Evolutionary conservation across 805 yeast species (phyloP).

Genomic region (Cyberlindnera mrakii): DNA sequence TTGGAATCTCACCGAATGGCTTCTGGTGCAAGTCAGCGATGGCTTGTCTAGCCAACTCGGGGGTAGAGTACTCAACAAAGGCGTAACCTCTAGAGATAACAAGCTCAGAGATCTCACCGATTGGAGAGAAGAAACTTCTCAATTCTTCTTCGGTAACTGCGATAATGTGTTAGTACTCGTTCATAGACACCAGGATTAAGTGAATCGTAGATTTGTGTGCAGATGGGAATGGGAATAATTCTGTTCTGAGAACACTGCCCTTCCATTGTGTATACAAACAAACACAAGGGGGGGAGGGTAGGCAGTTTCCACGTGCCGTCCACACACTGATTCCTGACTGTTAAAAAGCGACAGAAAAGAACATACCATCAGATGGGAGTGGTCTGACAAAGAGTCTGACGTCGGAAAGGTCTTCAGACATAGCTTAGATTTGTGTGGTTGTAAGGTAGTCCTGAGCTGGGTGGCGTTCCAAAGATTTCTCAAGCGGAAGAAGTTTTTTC

Average conservation of each 20-base stretch:
- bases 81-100: constrained; percentile 80
- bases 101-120: constrained; percentile 63
- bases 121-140: constrained; percentile 60
- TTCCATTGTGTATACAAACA: too few relatives aligned
- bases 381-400: constrained; percentile 57
- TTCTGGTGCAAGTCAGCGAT: constrained; percentile 69
- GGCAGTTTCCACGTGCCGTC: too few relatives aligned
- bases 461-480: not conserved
- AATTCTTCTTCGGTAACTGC: constrained; percentile 47
- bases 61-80: constrained; percentile 75
- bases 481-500: not conserved
- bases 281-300: too few relatives aligned
- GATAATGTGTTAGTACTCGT: constrained; percentile 6
- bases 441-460: too few relatives aligned
- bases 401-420: constrained; percentile 29
- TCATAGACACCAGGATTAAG: not conserved
- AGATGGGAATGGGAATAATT: too few relatives aligned
- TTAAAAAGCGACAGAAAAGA: not conserved
- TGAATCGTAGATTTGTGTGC: too few relatives aligned
- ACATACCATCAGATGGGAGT: constrained; percentile 44
- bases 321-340: too few relatives aligned
- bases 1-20: constrained; percentile 50
- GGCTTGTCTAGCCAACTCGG: constrained; percentile 70
- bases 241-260: too few relatives aligned
- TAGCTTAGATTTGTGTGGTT: not conserved